phyloP scores from a whole-genome alignment of 768 basidiomycete species.

The Favolaschia claudopus region DNA sequence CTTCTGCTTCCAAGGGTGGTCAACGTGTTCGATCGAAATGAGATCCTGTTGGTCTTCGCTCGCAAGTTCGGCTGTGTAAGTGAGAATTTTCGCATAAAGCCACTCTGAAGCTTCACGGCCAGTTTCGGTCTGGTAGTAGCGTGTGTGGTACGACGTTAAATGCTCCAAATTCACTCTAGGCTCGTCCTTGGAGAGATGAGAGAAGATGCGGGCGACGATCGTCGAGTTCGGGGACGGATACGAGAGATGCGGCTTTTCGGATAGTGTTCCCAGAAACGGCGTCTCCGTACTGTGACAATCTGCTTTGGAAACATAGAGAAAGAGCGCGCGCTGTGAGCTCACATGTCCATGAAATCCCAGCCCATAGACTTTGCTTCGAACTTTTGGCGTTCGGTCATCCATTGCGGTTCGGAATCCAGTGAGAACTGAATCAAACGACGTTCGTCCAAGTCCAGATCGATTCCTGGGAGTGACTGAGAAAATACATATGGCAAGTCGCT shows the following conservation, averaged over 20 bases:
- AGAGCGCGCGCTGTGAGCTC: background rate
- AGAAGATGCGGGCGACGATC: constrained; percentile 10
- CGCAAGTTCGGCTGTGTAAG: constrained; percentile 16
- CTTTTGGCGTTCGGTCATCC: constrained; percentile 22
- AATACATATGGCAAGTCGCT: background rate
- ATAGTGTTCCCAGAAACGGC: background rate
- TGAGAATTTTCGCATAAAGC: constrained; percentile 15
- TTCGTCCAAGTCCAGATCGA: constrained; percentile 58
- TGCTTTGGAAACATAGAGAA: too few relatives aligned
- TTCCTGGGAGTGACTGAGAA: constrained; percentile 39
- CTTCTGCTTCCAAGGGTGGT: constrained; percentile 18
- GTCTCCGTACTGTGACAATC: background rate
- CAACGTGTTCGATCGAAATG: constrained; percentile 12
- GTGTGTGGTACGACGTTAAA: constrained; percentile 58
- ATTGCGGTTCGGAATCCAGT: constrained; percentile 38
- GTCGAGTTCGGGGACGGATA: constrained; percentile 23
- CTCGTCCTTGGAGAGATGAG: constrained; percentile 36
- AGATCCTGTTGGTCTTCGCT: constrained; percentile 7
- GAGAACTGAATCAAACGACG: constrained; percentile 62
- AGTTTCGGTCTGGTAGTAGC: constrained; percentile 46
- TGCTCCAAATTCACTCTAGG: constrained; percentile 52
- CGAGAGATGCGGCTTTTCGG: constrained; percentile 6
- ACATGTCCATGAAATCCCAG: constrained; percentile 19
- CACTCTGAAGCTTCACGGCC: constrained; percentile 16
- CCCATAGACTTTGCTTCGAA: constrained; percentile 19